These are phyloP conservation scores for Nitzschia palea DNA, from an alignment of 108 stramenopile species.

Conservation along the genomic window DNA sequence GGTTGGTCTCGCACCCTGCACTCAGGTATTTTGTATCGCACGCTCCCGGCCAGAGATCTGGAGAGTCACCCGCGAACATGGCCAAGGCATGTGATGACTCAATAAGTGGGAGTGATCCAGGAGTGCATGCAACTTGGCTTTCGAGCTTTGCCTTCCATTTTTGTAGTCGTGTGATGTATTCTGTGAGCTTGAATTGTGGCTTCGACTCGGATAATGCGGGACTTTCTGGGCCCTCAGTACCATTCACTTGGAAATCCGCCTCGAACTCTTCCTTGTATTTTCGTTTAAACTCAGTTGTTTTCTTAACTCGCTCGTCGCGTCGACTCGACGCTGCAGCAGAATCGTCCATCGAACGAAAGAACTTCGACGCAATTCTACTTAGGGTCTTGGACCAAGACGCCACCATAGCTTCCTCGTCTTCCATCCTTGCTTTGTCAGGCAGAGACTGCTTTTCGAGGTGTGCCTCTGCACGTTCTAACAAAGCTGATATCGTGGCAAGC, in stretches of 20 bases:
- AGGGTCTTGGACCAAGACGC: conserved; percentile 66
- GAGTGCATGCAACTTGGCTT: conserved; percentile 57
- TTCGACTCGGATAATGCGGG: neutral
- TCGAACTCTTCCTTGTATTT: conserved; percentile 69
- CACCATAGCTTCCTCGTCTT: conserved; percentile 49
- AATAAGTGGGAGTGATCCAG: conserved; percentile 49
- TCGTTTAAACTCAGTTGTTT: conserved; percentile 69
- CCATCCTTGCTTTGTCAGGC: conserved; percentile 28
- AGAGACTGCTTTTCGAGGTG: conserved; percentile 42
- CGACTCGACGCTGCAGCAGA: conserved; percentile 29
- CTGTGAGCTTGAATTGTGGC: conserved; percentile 46
- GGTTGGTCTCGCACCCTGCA: conserved; percentile 29
- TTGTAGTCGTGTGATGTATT: conserved; percentile 55
- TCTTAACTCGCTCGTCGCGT: conserved; percentile 59
- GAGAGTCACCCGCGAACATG: conserved; percentile 57
- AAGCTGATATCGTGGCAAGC: conserved; percentile 74
- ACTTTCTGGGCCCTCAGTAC: conserved; percentile 10
- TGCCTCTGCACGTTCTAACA: conserved; percentile 66
- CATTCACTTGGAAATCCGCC: conserved; percentile 54
- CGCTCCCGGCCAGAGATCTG: conserved; percentile 81
- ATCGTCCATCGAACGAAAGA: conserved; percentile 51
- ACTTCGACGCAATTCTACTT: conserved; percentile 65
- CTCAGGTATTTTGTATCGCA: conserved; percentile 44
- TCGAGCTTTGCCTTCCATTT: conserved; percentile 77
- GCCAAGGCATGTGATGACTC: conserved; percentile 73